These are phyloP conservation scores for Blastobotrys elegans DNA, from an alignment of 1,139 yeast species.

Conservation along the genomic window DNA sequence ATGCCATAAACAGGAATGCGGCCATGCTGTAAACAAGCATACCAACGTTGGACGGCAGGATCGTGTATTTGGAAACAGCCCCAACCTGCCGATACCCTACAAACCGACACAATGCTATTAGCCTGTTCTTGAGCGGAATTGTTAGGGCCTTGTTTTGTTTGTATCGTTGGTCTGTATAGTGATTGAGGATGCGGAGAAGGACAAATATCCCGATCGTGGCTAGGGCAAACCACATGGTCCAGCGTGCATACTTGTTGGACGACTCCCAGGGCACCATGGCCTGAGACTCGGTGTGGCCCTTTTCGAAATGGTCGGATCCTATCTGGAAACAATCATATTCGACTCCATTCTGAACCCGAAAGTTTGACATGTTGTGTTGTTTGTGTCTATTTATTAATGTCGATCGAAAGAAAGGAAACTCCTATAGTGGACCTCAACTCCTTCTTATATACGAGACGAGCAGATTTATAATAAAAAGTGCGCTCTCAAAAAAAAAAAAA, in stretches of 20 bases:
- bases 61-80: slow-evolving; percentile 36
- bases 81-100: slow-evolving; percentile 50
- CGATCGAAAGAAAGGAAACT: not conserved
- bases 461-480: slow-evolving; percentile 3
- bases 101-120: slow-evolving; percentile 41
- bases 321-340: slow-evolving; percentile 19
- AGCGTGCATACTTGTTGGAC: slow-evolving; percentile 42
- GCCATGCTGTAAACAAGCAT: slow-evolving; percentile 40
- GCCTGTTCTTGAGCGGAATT: slow-evolving; percentile 9
- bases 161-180: slow-evolving; percentile 35
- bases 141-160: slow-evolving; percentile 1
- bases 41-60: slow-evolving; percentile 52
- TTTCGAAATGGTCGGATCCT: slow-evolving; percentile 32
- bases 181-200: slow-evolving; percentile 40
- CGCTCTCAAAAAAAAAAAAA: not conserved
- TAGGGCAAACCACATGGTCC: slow-evolving; percentile 44
- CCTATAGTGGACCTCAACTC: not conserved
- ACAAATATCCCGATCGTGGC: slow-evolving; percentile 39
- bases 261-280: slow-evolving; percentile 39
- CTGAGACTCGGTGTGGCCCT: slow-evolving; percentile 36
- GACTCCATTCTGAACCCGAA: slow-evolving; percentile 17
- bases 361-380: not conserved
- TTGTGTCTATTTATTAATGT: not conserved
- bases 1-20: slow-evolving; percentile 43
- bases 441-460: slow-evolving; percentile 7